Base-by-base conservation (phyloP, 768 basidiomycete genomes). In the Tricholoma furcatifolium region DNA sequence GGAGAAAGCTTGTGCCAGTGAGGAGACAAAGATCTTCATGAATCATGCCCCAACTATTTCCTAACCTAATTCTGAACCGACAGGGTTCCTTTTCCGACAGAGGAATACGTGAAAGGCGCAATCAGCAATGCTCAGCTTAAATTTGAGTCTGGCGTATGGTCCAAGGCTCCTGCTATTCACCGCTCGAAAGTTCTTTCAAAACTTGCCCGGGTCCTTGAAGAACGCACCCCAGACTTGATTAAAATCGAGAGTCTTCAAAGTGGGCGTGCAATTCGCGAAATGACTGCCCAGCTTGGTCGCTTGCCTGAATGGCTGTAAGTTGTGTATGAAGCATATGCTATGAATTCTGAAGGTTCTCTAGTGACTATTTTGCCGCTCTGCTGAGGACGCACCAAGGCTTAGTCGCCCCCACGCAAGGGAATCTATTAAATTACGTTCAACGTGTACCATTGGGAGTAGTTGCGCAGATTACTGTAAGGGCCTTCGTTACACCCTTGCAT, bases 371-470 rank as follows among this genome's bases (percentile, higher is more conserved):
- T 59, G 80, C 87, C 21, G 87, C 90, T 1, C 65, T 93, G 3
- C 63, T 91, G 40, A 74, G 91, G 43, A 93, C 90, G 2, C 77
- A 81, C 40, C 83, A 85, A 64, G 77, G 71, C 6, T 85, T 82
- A 55, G 76, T 92, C 15, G 83, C 87, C 12, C 92, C 91, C 2
- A 89, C 88, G 0, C 86, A 91, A 60, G 92, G 92, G 0, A 82
- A 80, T 48, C 66, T 93, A 35, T 69, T 93, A 32, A 93, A 93
- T 62, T 86, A 89, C 65, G 85, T 93, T 5, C 79, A 83, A 44
- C 79, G 92, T 12, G 75, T 91, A 10, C 91, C 92, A 0, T 77
- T 94, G 0, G 92, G 92, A 10, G 91, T 93, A n/a, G 89, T 92
- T 35, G 91, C 86, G 1, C 91, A 93, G 64, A 88, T 94, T 21